Conservation (phyloP, 1,284 basidiomycete genomes). For the Sparassis latifolia region DNA sequence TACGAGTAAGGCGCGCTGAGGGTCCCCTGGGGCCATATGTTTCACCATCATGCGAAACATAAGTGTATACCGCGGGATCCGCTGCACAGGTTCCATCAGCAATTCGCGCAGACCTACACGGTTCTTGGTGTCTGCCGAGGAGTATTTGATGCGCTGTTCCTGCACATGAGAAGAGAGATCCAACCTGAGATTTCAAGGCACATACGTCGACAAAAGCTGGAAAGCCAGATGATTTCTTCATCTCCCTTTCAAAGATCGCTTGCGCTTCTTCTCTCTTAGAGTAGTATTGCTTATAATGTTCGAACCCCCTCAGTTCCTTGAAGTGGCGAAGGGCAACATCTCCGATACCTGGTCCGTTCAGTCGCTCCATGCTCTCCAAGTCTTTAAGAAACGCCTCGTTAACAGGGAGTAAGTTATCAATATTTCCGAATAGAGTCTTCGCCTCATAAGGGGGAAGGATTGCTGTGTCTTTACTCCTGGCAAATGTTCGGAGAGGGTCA, state of each 20-base stretch:
- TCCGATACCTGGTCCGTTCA: constrained; percentile 65
- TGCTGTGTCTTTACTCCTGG: constrained; percentile 76
- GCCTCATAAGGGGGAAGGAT: constrained; percentile 89
- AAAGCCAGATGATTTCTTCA: constrained; percentile 73
- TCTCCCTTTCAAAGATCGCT: constrained; percentile 78
- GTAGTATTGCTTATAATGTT: constrained; percentile 89
- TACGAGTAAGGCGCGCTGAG: constrained; percentile 75
- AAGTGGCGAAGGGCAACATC: constrained; percentile 85
- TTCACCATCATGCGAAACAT: constrained; percentile 90
- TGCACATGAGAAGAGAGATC: constrained; percentile 11
- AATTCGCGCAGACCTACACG: constrained; percentile 89
- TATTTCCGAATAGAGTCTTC: constrained; percentile 89
- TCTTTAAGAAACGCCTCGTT: constrained; percentile 85
- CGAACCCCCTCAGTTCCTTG: constrained; percentile 76
- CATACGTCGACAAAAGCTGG: constrained; percentile 80
- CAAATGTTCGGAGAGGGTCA: constrained; percentile 82
- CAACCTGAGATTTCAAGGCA: background rate
- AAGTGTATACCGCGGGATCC: constrained; percentile 93
- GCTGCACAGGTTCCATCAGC: constrained; percentile 99
- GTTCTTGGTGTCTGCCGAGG: constrained; percentile 75
- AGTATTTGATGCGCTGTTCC: constrained; percentile 80
- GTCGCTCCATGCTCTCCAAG: constrained; percentile 69
- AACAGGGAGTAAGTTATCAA: constrained; percentile 83
- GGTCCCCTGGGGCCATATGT: constrained; percentile 72
- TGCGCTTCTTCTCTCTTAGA: constrained; percentile 92